Percentiles rank a stretch among this genome's conserved stretches.
Evolutionary conservation across 176 grass and related monocot species (phyloP).

Genomic region (Juncus effusus): DNA sequence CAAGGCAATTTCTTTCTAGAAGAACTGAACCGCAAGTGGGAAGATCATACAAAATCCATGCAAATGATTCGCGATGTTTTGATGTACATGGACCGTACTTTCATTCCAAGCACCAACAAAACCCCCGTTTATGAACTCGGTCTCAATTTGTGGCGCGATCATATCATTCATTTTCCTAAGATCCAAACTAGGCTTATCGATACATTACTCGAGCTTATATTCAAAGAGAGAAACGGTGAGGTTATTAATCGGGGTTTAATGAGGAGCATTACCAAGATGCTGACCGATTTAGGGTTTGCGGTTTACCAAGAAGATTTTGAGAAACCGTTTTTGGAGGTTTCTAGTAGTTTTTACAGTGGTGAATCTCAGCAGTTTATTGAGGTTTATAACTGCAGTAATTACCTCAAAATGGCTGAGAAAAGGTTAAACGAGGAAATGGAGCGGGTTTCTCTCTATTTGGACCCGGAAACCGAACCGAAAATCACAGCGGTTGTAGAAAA

Average conservation of each 20-base stretch:
- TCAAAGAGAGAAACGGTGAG: constrained; percentile 59
- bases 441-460: constrained; percentile 63
- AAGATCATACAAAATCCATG: constrained; percentile 68
- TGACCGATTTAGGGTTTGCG: constrained; percentile 59
- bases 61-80: constrained; percentile 81
- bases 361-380: constrained; percentile 76
- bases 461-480: constrained; percentile 54
- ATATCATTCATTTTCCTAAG: constrained; percentile 41
- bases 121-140: constrained; percentile 69
- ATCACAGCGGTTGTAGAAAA: constrained; percentile 65
- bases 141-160: constrained; percentile 71
- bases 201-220: constrained; percentile 57
- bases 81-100: constrained; percentile 83
- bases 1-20: constrained; percentile 63
- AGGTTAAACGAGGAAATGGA: constrained; percentile 69
- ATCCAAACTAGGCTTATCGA: constrained; percentile 57
- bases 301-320: constrained; percentile 91
- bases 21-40: constrained; percentile 68
- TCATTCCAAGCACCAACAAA: constrained; percentile 50
- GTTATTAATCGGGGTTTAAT: constrained; percentile 73
- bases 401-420: constrained; percentile 74
- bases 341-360: constrained; percentile 66
- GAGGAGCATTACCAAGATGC: constrained; percentile 79
- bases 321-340: constrained; percentile 64
- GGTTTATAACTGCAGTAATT: constrained; percentile 69